A percentile compares a stretch with the other conserved stretches of the same genome.
Conservation (phyloP, 768 basidiomycete species). For the Phanerochaete carnosa region DNA sequence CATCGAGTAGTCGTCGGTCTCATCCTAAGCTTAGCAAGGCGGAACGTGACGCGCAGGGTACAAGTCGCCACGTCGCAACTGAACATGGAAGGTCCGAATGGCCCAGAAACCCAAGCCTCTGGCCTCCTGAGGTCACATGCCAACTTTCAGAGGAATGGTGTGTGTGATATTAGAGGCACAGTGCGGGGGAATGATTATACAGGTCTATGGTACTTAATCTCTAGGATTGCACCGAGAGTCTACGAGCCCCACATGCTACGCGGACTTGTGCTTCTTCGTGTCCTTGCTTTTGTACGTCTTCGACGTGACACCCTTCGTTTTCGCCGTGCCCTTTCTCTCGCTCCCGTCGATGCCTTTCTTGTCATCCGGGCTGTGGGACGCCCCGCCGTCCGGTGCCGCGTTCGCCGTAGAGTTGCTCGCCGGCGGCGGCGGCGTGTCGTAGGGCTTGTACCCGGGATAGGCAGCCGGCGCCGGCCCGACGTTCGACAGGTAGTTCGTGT, state of each 20-base stretch:
- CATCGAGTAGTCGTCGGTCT: too few relatives aligned
- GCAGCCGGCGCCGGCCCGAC: slow-evolving; percentile 10
- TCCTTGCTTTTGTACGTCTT: slow-evolving; percentile 4
- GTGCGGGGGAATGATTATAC: background rate
- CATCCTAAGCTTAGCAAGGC: too few relatives aligned
- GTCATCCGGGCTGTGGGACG: background rate
- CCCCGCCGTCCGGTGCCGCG: background rate
- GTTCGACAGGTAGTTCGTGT: slow-evolving; percentile 20
- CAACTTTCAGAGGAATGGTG: background rate
- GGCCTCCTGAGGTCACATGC: too few relatives aligned
- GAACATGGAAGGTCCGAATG: too few relatives aligned
- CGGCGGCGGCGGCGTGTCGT: background rate
- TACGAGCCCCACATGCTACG: background rate
- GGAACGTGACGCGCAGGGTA: too few relatives aligned
- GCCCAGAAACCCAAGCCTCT: too few relatives aligned
- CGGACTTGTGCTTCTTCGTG: slow-evolving; percentile 7
- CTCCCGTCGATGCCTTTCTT: background rate
- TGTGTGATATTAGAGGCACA: background rate
- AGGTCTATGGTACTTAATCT: background rate
- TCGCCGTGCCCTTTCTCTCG: slow-evolving; percentile 6
- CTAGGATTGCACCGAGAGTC: background rate
- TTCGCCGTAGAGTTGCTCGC: background rate
- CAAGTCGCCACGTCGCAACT: too few relatives aligned
- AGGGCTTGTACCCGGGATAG: background rate
- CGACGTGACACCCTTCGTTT: slow-evolving; percentile 2